These are phyloP conservation scores for Bothriochloa decipiens DNA, from an alignment of 176 grass and related monocot species.

Conservation along the genomic window DNA sequence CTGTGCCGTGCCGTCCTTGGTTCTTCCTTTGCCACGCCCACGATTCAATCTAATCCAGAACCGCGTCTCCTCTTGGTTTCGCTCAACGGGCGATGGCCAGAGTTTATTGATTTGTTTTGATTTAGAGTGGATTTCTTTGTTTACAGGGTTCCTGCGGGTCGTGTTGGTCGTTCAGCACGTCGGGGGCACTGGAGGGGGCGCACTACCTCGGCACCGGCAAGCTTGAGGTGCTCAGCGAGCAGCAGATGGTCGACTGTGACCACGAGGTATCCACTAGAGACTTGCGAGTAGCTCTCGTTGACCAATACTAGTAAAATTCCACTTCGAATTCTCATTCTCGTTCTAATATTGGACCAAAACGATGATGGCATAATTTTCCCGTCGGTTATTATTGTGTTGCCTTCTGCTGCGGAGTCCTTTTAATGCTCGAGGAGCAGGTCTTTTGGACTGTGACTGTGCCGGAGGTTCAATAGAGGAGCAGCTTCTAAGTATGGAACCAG, in stretches of 20 bases:
- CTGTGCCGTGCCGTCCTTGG: neutral
- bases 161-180: slow-evolving; percentile 89
- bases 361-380: neutral
- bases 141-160: slow-evolving; percentile 83
- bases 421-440: neutral
- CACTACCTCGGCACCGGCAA: slow-evolving; percentile 78
- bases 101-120: neutral
- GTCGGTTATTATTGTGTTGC: neutral
- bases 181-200: slow-evolving; percentile 81
- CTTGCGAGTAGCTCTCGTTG: neutral
- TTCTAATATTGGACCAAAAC: neutral
- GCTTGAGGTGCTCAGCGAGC: slow-evolving; percentile 79
- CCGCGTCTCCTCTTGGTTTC: neutral
- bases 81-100: neutral
- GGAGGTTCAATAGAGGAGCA: neutral
- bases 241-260: slow-evolving; percentile 90
- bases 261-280: slow-evolving; percentile 57
- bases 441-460: neutral
- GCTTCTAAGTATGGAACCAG: no score
- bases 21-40: neutral
- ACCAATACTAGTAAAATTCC: neutral
- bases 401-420: neutral
- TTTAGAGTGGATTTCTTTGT: neutral
- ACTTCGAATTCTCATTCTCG: neutral
- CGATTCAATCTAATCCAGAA: neutral